Evolutionary conservation across 1,139 yeast genomes (phyloP).

Genomic region (Saccharomyces hybrid): DNA sequence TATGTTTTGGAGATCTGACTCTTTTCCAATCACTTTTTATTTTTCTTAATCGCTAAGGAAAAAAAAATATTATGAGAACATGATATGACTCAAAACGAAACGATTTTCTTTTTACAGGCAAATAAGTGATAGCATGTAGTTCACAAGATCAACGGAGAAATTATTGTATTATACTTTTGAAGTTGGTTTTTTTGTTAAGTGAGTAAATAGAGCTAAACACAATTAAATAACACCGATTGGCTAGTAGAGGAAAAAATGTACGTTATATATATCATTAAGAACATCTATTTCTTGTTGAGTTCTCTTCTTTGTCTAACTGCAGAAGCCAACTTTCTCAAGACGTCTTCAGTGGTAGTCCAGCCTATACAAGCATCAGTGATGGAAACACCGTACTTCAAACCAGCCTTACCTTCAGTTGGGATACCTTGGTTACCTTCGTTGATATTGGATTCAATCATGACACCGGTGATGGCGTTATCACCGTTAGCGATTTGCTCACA

Average conservation of each 20-base stretch:
- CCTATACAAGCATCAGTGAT: conserved; percentile 95
- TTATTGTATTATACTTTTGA: too few relatives aligned
- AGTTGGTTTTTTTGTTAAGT: too few relatives aligned
- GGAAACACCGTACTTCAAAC: conserved; percentile 88
- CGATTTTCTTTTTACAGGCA: neutral
- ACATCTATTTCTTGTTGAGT: conserved; percentile 17
- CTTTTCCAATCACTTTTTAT: neutral
- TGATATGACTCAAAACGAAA: neutral
- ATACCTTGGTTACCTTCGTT: conserved; percentile 87
- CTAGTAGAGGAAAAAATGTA: neutral
- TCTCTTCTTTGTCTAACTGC: conserved; percentile 79
- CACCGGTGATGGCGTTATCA: conserved; percentile 74
- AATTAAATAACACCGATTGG: neutral
- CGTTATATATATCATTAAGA: conserved; percentile 1
- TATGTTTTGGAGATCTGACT: neutral
- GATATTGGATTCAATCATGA: conserved; percentile 92
- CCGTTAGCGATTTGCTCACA: conserved; percentile 78
- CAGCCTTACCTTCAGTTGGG: conserved; percentile 63
- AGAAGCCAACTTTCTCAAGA: conserved; percentile 67
- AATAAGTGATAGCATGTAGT: neutral
- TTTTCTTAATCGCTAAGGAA: neutral
- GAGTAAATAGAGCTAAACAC: conserved; percentile 1
- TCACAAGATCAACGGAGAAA: neutral
- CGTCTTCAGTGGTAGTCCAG: conserved; percentile 80
- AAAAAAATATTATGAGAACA: neutral